Evolutionary conservation across 345 rosid species (phyloP).

Genomic region (Rubroshorea leprosula): DNA sequence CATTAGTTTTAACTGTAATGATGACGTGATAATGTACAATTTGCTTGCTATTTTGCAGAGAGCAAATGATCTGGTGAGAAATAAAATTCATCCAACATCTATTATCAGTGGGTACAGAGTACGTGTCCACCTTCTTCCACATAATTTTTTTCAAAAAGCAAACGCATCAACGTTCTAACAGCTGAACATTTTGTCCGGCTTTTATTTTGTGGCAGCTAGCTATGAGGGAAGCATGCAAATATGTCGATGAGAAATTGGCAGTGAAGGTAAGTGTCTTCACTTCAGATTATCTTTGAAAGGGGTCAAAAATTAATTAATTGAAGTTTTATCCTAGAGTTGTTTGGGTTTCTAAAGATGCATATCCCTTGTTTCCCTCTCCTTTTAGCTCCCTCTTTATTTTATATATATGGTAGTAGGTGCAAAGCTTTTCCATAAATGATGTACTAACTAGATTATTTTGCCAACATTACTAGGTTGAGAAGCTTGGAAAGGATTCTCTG

Average conservation of each 20-base stretch:
- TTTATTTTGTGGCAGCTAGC: slow-evolving; percentile 59
- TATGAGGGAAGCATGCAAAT: slow-evolving; percentile 97
- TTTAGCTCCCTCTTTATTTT: too few species aligned
- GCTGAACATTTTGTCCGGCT: slow-evolving; percentile 7
- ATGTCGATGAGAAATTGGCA: slow-evolving; percentile 81
- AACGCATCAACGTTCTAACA: not conserved
- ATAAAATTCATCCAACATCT: slow-evolving; percentile 95
- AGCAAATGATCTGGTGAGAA: slow-evolving; percentile 92
- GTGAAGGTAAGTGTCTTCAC: slow-evolving; percentile 48
- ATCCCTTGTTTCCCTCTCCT: not conserved
- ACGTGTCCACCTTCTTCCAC: slow-evolving; percentile 21
- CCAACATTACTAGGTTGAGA: slow-evolving; percentile 60
- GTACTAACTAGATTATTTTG: not conserved
- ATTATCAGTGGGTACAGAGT: slow-evolving; percentile 94
- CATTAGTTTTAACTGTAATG: too few species aligned
- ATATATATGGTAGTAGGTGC: not conserved
- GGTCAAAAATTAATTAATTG: not conserved
- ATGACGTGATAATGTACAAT: slow-evolving; percentile 11
- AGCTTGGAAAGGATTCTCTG: slow-evolving; percentile 86
- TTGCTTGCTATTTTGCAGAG: slow-evolving; percentile 45
- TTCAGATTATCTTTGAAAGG: not conserved
- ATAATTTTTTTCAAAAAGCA: too few species aligned
- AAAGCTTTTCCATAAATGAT: not conserved
- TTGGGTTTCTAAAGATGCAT: not conserved
- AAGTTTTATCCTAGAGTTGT: not conserved